Conservation (phyloP, 1,139 yeast species). For the Hansenula lynferdii region DNA sequence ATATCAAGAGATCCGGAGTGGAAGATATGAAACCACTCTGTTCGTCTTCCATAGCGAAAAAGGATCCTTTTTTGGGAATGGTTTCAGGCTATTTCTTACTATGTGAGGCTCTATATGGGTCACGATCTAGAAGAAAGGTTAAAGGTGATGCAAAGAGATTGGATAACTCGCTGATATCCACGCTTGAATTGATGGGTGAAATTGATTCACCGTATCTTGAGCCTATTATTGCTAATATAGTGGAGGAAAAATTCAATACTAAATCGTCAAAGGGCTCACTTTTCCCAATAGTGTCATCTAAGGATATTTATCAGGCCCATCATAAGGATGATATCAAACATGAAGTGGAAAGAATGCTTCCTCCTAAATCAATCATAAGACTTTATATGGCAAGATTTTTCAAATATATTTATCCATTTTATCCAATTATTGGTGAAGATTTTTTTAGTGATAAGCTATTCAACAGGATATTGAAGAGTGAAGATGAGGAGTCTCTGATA, state of each 20-base stretch:
- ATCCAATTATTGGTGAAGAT: constrained; percentile 39
- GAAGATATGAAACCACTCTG: constrained; percentile 20
- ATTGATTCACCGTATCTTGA: background rate
- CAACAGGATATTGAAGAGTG: constrained; percentile 8
- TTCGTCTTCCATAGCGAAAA: constrained; percentile 12
- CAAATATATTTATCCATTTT: constrained; percentile 35
- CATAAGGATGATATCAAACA: constrained; percentile 7
- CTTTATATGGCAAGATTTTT: constrained; percentile 33
- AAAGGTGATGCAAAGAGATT: background rate
- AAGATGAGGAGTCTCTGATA: constrained; percentile 15
- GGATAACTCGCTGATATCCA: background rate
- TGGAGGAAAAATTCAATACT: background rate
- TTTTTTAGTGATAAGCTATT: constrained; percentile 22
- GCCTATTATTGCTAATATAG: background rate
- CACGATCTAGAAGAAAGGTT: background rate
- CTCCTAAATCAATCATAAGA: constrained; percentile 32
- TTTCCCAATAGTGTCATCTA: background rate
- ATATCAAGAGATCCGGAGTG: constrained; percentile 22
- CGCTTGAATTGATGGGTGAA: background rate
- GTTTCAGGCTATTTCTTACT: constrained; percentile 18
- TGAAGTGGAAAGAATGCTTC: constrained; percentile 26
- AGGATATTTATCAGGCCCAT: background rate
- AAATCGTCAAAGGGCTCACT: background rate
- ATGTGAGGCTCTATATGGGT: constrained; percentile 10
- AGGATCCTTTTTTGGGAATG: constrained; percentile 17